phyloP scores from a whole-genome alignment of 2,329 filamentous ascomycete genomes.

The Chrysoporthe austroafricana region DNA sequence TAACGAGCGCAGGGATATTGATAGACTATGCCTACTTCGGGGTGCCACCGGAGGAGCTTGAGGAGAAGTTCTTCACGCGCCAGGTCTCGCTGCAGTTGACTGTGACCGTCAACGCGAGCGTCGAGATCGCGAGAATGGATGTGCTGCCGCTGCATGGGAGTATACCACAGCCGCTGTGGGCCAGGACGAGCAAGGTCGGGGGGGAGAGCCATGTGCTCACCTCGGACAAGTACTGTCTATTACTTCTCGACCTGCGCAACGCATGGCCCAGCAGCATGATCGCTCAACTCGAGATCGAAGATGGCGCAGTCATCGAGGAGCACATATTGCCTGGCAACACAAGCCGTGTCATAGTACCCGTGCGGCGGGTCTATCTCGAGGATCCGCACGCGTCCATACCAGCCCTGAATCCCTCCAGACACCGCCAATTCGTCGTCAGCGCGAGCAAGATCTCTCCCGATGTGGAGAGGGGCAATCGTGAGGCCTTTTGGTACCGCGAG shows the following conservation, averaged over 20 bases:
- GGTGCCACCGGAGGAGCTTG: slow-evolving; percentile 66
- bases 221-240: slow-evolving; percentile 71
- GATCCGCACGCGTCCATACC: slow-evolving; percentile 80
- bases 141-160: slow-evolving; percentile 72
- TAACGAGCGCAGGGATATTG: slow-evolving; percentile 78
- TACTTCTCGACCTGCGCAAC: slow-evolving; percentile 85
- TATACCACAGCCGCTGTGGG: slow-evolving; percentile 66
- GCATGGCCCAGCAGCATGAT: slow-evolving; percentile 83
- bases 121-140: slow-evolving; percentile 81
- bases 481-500: slow-evolving; percentile 92
- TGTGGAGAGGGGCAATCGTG: slow-evolving; percentile 74
- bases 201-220: slow-evolving; percentile 42
- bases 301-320: slow-evolving; percentile 55
- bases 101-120: slow-evolving; percentile 88
- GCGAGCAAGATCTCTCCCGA: slow-evolving; percentile 78
- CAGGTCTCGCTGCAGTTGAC: slow-evolving; percentile 80
- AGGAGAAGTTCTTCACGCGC: slow-evolving; percentile 79
- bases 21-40: slow-evolving; percentile 88
- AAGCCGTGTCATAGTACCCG: slow-evolving; percentile 73
- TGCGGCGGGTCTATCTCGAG: slow-evolving; percentile 76
- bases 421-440: slow-evolving; percentile 91
- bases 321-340: slow-evolving; percentile 70
- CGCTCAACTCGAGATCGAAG: slow-evolving; percentile 62
- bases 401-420: slow-evolving; percentile 76
- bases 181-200: slow-evolving; percentile 42